Base-by-base conservation (phyloP, 2,329 filamentous ascomycete genomes). In the Xylaria digitata region DNA sequence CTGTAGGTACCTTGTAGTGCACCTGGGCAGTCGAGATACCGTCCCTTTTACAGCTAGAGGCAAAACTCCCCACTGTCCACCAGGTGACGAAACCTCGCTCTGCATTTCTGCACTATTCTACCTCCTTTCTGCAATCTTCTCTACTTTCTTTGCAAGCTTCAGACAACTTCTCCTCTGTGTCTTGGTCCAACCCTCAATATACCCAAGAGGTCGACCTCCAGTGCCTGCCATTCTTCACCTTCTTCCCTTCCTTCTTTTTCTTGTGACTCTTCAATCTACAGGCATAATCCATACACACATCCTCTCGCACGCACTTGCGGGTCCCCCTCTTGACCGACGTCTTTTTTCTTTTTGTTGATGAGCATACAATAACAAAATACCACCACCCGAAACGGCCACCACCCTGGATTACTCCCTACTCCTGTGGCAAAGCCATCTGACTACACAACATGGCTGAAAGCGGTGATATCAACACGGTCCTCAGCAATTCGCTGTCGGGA, bases 391-490 rank as follows among this genome's bases (percentile, higher is more conserved):
- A 46, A 63, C 53, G 23, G 62, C 60, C 23, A 60, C 61, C 66
- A 65, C 48, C 45, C 69, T 73, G 70, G 68, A 70, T 66, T 46
- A 45, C 48, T 61, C 56, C 26, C 60, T 37, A 55, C 49, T 49
- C 54, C 48, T 42, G 45, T 57, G 52, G 61, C 57, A 65, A 46
- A 66, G 69, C 66, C 68, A 62, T 70, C 63, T 56, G 68, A 72
- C 76, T 78, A 77, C 75, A 78, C 80, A 85, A 78, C 81, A 93
- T 88, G 86, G 87, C 86, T 82, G 87, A 85, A 85, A 94, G 76
- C 78, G 76, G 79, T 92, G 93, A 98, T 85, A 96, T 98, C 86
- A 97, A 95, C 86, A 91, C 94, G 85, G 95, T 99, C 85, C 92
- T 99, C 86, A 90, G 93, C 83, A 95, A 94, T 86, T 98, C 96